Conservation (phyloP, 805 yeast species). For the Myxozyma mucilagina region DNA sequence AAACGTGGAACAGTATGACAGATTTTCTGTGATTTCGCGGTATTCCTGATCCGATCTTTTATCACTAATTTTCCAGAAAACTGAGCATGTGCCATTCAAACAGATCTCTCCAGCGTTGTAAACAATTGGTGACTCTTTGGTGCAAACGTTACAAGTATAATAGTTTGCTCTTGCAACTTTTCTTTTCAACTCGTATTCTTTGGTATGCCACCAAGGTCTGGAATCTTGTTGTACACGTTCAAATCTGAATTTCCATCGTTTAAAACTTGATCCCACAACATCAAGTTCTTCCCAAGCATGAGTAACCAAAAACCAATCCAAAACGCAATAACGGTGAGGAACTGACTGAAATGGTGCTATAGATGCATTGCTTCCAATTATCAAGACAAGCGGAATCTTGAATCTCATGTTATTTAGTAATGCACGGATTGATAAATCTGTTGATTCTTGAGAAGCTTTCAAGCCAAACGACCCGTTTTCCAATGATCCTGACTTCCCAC, state of each 20-base stretch:
- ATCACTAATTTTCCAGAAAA: not conserved
- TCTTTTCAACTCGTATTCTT: too few relatives aligned
- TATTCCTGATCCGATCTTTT: not conserved
- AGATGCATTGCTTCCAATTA: not conserved
- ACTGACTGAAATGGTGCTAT: not conserved
- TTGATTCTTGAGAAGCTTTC: not conserved
- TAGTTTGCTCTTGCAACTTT: too few relatives aligned
- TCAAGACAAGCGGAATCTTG: slow-evolving; percentile 1
- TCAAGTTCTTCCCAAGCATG: slow-evolving; percentile 9
- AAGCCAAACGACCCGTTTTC: not conserved
- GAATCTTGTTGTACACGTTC: not conserved
- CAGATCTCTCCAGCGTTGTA: not conserved
- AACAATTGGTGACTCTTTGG: not conserved
- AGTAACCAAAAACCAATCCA: slow-evolving; percentile 13
- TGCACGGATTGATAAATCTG: slow-evolving; percentile 1
- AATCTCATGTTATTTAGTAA: not conserved
- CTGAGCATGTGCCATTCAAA: not conserved
- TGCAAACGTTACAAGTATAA: too few relatives aligned
- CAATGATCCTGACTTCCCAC: not conserved
- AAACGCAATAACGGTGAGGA: slow-evolving; percentile 7
- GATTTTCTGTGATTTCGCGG: not conserved
- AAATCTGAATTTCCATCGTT: slow-evolving; percentile 6
- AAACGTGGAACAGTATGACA: not conserved
- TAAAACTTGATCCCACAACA: not conserved
- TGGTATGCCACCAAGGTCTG: slow-evolving; percentile 5